A percentile compares a stretch with the other conserved stretches of the same genome.
phyloP scores from a whole-genome alignment of 495 filamentous ascomycete species.

The Trichocladium uniseriatum region DNA sequence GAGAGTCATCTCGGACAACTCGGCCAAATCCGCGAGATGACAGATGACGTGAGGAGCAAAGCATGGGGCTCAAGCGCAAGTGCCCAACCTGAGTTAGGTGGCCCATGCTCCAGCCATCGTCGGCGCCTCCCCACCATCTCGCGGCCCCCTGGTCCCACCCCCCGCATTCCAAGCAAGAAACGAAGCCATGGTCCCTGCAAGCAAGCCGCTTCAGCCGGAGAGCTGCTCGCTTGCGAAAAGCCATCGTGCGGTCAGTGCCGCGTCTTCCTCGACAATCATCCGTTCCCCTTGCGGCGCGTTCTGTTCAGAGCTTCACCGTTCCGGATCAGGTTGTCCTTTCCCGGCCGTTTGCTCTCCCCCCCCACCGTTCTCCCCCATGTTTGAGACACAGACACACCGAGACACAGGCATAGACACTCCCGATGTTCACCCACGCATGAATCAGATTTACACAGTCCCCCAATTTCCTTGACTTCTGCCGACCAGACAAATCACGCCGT shows the following conservation, averaged over 20 bases:
- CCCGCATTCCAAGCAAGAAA: constrained; percentile 19
- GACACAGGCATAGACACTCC: constrained; percentile 2
- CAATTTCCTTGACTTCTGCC: background rate
- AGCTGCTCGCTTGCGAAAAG: background rate
- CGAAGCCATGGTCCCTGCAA: background rate
- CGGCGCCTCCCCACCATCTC: no score
- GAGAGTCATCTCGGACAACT: background rate
- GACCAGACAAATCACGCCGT: constrained; percentile 4
- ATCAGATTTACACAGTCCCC: constrained; percentile 9
- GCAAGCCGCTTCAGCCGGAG: constrained; percentile 15
- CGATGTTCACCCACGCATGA: constrained; percentile 22
- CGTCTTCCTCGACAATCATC: constrained; percentile 18
- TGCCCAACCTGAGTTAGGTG: constrained; percentile 13
- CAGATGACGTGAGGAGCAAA: constrained; percentile 8
- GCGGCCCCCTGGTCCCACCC: background rate
- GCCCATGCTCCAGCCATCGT: background rate
- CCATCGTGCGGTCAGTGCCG: constrained; percentile 22
- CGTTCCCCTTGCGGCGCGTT: background rate
- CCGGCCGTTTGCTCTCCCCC: background rate
- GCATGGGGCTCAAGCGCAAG: constrained; percentile 1
- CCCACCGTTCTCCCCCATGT: background rate
- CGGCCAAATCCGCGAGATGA: no score
- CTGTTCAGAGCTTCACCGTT: background rate
- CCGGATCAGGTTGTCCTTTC: background rate
- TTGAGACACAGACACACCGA: background rate